These are phyloP conservation scores for Friedmanniomyces simplex DNA, from an alignment of 495 filamentous ascomycete genomes.

Conservation along the genomic window DNA sequence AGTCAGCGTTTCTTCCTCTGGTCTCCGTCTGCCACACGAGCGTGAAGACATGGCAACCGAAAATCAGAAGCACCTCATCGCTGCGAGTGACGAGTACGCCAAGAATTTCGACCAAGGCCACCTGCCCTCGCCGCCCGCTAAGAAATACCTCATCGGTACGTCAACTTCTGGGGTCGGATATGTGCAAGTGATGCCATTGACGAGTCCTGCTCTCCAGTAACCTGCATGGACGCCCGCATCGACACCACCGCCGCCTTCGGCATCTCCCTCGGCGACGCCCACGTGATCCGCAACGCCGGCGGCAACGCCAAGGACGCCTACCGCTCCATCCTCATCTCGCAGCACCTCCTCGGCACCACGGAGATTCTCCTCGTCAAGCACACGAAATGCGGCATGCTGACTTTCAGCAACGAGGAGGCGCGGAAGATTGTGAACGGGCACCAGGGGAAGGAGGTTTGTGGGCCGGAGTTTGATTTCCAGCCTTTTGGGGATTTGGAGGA, in stretches of 20 bases:
- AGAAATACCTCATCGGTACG: constrained; percentile 51
- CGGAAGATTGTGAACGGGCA: constrained; percentile 47
- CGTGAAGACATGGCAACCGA: constrained; percentile 29
- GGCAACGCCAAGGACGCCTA: constrained; percentile 57
- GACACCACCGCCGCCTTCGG: constrained; percentile 61
- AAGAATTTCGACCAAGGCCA: constrained; percentile 52
- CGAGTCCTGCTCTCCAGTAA: constrained; percentile 36
- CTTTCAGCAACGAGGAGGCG: constrained; percentile 58
- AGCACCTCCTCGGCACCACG: constrained; percentile 71
- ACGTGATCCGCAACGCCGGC: constrained; percentile 74
- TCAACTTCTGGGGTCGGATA: neutral
- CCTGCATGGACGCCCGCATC: constrained; percentile 82
- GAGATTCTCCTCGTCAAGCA: constrained; percentile 75
- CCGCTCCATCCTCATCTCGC: constrained; percentile 64
- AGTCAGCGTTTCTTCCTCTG: no score
- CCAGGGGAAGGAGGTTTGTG: constrained; percentile 38
- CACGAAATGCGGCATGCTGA: constrained; percentile 73
- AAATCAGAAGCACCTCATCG: constrained; percentile 44
- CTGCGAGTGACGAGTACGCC: constrained; percentile 52
- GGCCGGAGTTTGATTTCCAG: constrained; percentile 47
- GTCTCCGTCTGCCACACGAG: no score
- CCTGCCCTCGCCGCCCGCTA: constrained; percentile 61
- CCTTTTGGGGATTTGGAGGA: constrained; percentile 54
- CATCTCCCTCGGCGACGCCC: constrained; percentile 66
- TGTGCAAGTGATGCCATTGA: neutral